Conservation (phyloP, 2,329 filamentous ascomycete species). For the Claviceps humidiphila region DNA sequence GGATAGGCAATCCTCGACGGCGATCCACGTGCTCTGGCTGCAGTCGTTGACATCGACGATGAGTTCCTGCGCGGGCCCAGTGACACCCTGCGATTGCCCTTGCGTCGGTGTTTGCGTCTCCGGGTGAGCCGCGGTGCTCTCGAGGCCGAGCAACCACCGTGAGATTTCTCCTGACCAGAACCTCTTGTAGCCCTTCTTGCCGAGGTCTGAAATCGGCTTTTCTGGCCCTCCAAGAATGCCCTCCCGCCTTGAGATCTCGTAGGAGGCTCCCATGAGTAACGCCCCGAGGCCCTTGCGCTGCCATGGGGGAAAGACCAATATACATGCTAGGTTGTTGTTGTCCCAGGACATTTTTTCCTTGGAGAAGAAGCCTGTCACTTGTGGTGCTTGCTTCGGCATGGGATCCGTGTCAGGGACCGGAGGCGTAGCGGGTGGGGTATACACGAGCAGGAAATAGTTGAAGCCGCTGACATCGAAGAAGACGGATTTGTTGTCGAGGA, state of each 20-base stretch:
- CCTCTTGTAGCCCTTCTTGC: constrained; percentile 65
- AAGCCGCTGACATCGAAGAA: constrained; percentile 95
- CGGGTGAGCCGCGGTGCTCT: constrained; percentile 17
- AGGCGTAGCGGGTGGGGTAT: constrained; percentile 35
- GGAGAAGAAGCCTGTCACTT: constrained; percentile 88
- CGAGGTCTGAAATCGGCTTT: constrained; percentile 80
- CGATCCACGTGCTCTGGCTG: constrained; percentile 69
- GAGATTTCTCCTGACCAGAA: constrained; percentile 82
- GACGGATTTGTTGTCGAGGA: constrained; percentile 95
- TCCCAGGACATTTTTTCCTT: constrained; percentile 99
- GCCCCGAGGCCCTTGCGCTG: constrained; percentile 81
- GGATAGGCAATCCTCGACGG: constrained; percentile 67
- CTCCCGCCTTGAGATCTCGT: constrained; percentile 78
- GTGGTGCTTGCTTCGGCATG: constrained; percentile 11
- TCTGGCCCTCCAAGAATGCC: constrained; percentile 81
- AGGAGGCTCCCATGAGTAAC: constrained; percentile 82
- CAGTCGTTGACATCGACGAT: constrained; percentile 58
- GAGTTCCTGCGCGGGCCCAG: constrained; percentile 18
- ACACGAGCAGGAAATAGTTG: constrained; percentile 84
- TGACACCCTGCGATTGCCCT: neutral
- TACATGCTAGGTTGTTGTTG: constrained; percentile 94
- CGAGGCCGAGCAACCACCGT: constrained; percentile 44
- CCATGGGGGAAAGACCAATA: constrained; percentile 90
- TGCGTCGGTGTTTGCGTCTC: neutral
- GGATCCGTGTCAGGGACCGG: constrained; percentile 5